Base-by-base conservation (phyloP, 164 flowering plant species). In the Brasenia schreberi region DNA sequence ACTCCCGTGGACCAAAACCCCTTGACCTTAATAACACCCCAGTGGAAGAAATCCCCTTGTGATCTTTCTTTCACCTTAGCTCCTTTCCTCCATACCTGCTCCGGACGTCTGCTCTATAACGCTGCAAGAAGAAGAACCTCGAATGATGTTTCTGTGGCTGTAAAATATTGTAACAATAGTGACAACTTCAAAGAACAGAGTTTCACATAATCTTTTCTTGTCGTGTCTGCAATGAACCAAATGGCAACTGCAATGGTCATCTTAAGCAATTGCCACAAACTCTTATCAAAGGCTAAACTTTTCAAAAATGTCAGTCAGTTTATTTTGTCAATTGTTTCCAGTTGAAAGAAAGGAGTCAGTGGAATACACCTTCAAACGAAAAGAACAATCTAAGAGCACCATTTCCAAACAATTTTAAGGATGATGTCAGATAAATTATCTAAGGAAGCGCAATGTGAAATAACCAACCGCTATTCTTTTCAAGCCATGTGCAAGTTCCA, bases 101-200 rank as follows among this genome's bases (percentile, higher is more conserved):
- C 66, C 70, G 14, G 66, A 66, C 7, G 61, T 65, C 64, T 66
- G 72, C 49, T 72, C 73, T 27, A 69, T 68, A 52, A 64, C 18
- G 42, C 78, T 75, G 70, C 70, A 66, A 67, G 43, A 11, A 39
- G 4, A 58, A 19, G 23, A 12, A 19, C 43, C 56, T 49, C 10
- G 56, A 14, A 49, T 49, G 12, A 49, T 9, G 16, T 49, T 49
- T 14, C 4, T 14, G 16, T 9, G 56, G 16, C 56, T 14, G 5
- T 49, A 49, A 49, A 49, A 14, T 16, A 49, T 9, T 49, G 56
- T 49, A 9, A 49, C 16, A 0, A 49, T 33, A 33, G 4, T 33
- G 39, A 49, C 14, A 49, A 49, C 12, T 9, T 49, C 56, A 9
- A 9, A 49, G 56, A 9, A 49, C 2, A 14, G 5, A 14, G 10